A percentile compares a stretch with the other conserved stretches of the same genome.
phyloP scores from a whole-genome alignment of 2,329 filamentous ascomycete species.

The Epichloe baconii region DNA sequence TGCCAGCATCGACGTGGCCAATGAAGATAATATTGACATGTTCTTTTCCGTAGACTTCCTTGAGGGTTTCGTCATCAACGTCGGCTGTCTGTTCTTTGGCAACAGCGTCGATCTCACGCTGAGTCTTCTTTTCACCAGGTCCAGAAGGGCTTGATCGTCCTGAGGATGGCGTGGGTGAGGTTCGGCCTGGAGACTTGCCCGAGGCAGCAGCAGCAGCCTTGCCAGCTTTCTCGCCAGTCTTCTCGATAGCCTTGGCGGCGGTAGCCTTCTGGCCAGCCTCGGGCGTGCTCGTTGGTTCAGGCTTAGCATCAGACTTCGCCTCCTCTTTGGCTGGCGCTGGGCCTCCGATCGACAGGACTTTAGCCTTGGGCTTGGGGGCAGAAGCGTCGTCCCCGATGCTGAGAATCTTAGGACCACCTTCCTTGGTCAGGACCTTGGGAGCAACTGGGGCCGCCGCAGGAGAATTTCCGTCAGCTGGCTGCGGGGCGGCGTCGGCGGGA shows the following conservation, averaged over 20 bases:
- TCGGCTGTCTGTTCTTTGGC: slow-evolving; percentile 69
- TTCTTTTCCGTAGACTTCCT: slow-evolving; percentile 93
- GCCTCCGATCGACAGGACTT: slow-evolving; percentile 31
- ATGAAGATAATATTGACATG: slow-evolving; percentile 94
- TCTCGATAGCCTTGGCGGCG: slow-evolving; percentile 82
- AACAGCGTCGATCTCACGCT: slow-evolving; percentile 68
- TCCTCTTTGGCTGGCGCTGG: slow-evolving; percentile 22
- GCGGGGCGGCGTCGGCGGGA: neutral
- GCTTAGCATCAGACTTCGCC: slow-evolving; percentile 37
- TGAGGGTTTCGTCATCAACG: slow-evolving; percentile 59
- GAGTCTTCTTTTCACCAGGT: slow-evolving; percentile 34
- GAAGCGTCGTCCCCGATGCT: slow-evolving; percentile 51
- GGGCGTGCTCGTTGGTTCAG: slow-evolving; percentile 34
- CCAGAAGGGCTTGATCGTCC: slow-evolving; percentile 68
- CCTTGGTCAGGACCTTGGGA: slow-evolving; percentile 31
- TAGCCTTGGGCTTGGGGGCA: slow-evolving; percentile 39
- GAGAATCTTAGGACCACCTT: slow-evolving; percentile 49
- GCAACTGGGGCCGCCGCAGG: slow-evolving; percentile 26
- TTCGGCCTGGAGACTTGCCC: slow-evolving; percentile 48
- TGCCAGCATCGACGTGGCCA: slow-evolving; percentile 95
- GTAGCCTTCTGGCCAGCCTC: slow-evolving; percentile 74
- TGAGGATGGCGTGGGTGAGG: slow-evolving; percentile 70
- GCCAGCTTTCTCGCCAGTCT: slow-evolving; percentile 56
- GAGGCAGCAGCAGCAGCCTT: slow-evolving; percentile 21
- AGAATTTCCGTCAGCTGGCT: slow-evolving; percentile 5